Evolutionary conservation across 306 rosid genomes (phyloP).

Genomic region (Aeschynomene evenia): DNA sequence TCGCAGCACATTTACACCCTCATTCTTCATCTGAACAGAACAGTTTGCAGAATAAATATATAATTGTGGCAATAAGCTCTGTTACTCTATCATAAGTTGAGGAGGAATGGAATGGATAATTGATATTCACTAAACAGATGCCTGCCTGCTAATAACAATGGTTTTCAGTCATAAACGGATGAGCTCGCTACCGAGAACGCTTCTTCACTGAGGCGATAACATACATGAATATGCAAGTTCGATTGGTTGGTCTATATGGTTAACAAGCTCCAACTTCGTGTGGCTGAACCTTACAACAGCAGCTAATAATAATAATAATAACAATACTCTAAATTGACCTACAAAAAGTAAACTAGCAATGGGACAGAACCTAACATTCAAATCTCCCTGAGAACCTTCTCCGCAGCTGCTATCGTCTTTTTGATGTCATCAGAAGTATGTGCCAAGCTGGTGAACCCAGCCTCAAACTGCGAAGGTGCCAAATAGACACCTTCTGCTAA

Average conservation of each 20-base stretch:
- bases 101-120: no score
- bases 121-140: no score
- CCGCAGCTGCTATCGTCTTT: constrained; percentile 91
- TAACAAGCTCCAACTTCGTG: constrained; percentile 10
- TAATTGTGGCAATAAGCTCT: no score
- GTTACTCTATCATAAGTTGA: no score
- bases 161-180: no score
- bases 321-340: constrained; percentile 30
- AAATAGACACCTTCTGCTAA: constrained; percentile 90
- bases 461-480: constrained; percentile 97
- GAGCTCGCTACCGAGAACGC: neutral
- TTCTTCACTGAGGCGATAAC: neutral
- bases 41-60: no score
- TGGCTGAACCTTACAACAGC: no score
- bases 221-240: neutral
- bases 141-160: no score
- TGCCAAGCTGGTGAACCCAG: constrained; percentile 96
- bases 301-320: constrained; percentile 11
- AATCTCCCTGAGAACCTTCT: constrained; percentile 71
- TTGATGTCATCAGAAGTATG: constrained; percentile 77
- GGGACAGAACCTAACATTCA: constrained; percentile 35
- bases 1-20: no score
- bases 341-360: constrained; percentile 30
- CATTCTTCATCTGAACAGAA: no score
- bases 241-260: constrained; percentile 6